Percentiles rank a stretch among this genome's conserved stretches.
These are phyloP conservation scores for Ascochyta fabae DNA, from an alignment of 2,329 filamentous ascomycete genomes.

Conservation along the genomic window DNA sequence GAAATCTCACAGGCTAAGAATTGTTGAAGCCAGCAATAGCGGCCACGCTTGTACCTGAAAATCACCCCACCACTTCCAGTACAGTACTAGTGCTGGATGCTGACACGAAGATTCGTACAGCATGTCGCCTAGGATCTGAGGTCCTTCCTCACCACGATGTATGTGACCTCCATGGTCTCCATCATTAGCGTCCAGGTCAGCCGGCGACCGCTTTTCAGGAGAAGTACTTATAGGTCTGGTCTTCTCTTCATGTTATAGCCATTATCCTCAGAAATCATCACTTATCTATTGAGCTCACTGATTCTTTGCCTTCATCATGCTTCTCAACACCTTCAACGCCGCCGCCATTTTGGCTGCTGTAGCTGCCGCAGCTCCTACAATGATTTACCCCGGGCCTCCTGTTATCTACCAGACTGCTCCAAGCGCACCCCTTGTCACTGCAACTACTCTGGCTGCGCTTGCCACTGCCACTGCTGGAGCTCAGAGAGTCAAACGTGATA, in stretches of 20 bases:
- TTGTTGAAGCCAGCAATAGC: neutral
- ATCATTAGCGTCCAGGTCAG: too few species aligned
- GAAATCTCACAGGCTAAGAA: too few species aligned
- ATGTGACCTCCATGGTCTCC: too few species aligned
- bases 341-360: neutral
- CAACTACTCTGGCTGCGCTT: neutral
- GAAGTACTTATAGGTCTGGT: neutral
- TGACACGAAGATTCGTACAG: too few species aligned
- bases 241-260: too few species aligned
- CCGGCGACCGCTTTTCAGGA: neutral
- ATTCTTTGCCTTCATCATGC: neutral
- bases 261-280: too few species aligned
- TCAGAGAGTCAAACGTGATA: neutral
- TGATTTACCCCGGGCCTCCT: conserved; percentile 2
- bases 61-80: neutral
- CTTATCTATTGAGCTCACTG: too few species aligned
- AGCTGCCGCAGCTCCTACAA: neutral
- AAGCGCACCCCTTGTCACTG: conserved; percentile 1
- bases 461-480: neutral
- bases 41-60: neutral
- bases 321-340: neutral
- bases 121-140: too few species aligned
- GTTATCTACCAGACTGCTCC: conserved; percentile 4
- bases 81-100: neutral
- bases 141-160: too few species aligned